Percentiles rank a stretch among this genome's conserved stretches.
These are phyloP conservation scores for Neonothopanus nambi DNA, from an alignment of 1,284 basidiomycete species.

Conservation along the genomic window DNA sequence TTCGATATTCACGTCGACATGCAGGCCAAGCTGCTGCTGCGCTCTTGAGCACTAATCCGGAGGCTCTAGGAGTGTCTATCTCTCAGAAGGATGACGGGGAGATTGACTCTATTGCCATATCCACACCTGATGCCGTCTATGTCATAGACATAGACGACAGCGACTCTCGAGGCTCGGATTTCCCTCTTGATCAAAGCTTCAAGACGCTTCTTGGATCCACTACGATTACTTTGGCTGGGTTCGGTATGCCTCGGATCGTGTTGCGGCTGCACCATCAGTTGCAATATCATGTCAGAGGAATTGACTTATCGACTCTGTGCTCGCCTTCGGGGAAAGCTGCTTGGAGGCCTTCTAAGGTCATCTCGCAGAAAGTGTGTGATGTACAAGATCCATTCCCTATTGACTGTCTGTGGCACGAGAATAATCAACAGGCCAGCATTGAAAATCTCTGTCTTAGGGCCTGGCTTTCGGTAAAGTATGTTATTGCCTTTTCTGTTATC, in stretches of 20 bases:
- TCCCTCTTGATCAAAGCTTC: background rate
- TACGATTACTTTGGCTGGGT: slow-evolving; percentile 27
- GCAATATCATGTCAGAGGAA: slow-evolving; percentile 25
- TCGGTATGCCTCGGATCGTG: slow-evolving; percentile 31
- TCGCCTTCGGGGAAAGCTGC: slow-evolving; percentile 23
- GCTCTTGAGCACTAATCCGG: background rate
- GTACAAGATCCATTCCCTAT: slow-evolving; percentile 22
- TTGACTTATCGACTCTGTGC: slow-evolving; percentile 33
- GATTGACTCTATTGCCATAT: slow-evolving; percentile 1
- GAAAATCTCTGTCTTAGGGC: slow-evolving; percentile 33
- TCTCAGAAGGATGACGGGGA: slow-evolving; percentile 1
- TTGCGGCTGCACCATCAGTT: slow-evolving; percentile 28
- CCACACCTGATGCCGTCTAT: background rate
- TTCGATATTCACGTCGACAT: background rate
- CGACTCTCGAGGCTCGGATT: background rate
- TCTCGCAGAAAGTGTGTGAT: slow-evolving; percentile 17
- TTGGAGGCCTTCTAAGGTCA: slow-evolving; percentile 28
- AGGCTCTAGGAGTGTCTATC: slow-evolving; percentile 6
- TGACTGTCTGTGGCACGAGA: slow-evolving; percentile 29
- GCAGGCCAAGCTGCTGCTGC: background rate
- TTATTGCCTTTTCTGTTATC: background rate
- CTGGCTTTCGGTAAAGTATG: slow-evolving; percentile 39
- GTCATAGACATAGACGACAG: background rate
- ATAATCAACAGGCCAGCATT: slow-evolving; percentile 16
- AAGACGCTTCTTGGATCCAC: background rate